These are phyloP conservation scores for Gynostemma pentaphyllum DNA, from an alignment of 306 rosid species.

Conservation along the genomic window DNA sequence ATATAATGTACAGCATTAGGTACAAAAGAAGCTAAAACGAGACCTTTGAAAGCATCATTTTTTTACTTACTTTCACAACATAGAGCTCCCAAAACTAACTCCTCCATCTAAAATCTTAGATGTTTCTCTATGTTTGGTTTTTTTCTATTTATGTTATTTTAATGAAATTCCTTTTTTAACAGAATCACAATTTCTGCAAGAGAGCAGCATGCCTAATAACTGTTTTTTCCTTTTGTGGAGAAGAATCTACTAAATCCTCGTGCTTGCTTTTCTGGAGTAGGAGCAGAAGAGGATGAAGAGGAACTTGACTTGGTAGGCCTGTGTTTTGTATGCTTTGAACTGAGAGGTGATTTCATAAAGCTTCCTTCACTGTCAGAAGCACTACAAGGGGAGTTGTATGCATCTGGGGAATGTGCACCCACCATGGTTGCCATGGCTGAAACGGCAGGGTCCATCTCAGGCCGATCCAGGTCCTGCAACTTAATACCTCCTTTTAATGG, in stretches of 20 bases:
- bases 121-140: slow-evolving; percentile 20
- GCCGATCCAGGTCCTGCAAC: slow-evolving; percentile 35
- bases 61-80: slow-evolving; percentile 49
- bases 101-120: slow-evolving; percentile 18
- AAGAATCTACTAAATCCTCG: slow-evolving; percentile 93
- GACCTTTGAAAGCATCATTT: slow-evolving; percentile 18
- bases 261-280: slow-evolving; percentile 81
- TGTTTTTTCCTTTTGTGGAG: slow-evolving; percentile 65
- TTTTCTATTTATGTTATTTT: slow-evolving; percentile 26
- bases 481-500: slow-evolving; percentile 35
- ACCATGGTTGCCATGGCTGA: slow-evolving; percentile 24
- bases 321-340: slow-evolving; percentile 39
- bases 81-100: slow-evolving; percentile 29
- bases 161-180: slow-evolving; percentile 10
- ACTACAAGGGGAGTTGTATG: slow-evolving; percentile 33
- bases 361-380: slow-evolving; percentile 53
- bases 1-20: slow-evolving; percentile 62
- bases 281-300: slow-evolving; percentile 52
- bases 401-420: slow-evolving; percentile 52
- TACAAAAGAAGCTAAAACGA: slow-evolving; percentile 1
- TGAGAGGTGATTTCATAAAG: slow-evolving; percentile 43
- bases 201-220: slow-evolving; percentile 42
- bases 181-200: slow-evolving; percentile 17
- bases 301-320: slow-evolving; percentile 67
- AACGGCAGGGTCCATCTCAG: slow-evolving; percentile 35